phyloP scores from a whole-genome alignment of 2,329 filamentous ascomycete species.

The Aureobasidium sp. region DNA sequence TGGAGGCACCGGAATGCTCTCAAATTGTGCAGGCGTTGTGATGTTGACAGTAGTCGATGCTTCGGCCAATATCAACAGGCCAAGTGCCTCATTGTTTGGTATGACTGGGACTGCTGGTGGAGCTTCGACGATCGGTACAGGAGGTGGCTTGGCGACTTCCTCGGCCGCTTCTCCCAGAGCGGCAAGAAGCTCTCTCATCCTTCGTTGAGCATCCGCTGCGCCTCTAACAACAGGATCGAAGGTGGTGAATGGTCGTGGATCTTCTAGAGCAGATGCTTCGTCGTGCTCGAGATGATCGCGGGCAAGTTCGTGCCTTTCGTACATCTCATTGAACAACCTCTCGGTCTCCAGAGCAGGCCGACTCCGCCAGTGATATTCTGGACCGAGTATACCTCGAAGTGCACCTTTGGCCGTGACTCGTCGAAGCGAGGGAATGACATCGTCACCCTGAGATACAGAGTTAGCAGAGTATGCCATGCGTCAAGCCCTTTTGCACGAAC shows the following conservation, averaged over 20 bases:
- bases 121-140: constrained; percentile 17
- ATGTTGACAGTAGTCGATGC: constrained; percentile 23
- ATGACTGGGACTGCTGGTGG: constrained; percentile 23
- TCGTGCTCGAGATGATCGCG: constrained; percentile 15
- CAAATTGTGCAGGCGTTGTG: not conserved
- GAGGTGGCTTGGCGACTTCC: constrained; percentile 7
- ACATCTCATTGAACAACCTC: constrained; percentile 29
- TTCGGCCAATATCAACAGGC: constrained; percentile 34
- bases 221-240: constrained; percentile 36
- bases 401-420: constrained; percentile 26
- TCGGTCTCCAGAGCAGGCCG: constrained; percentile 35
- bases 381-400: constrained; percentile 19
- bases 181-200: constrained; percentile 28
- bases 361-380: constrained; percentile 36
- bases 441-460: constrained; percentile 12
- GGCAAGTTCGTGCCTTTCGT: constrained; percentile 19
- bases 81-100: constrained; percentile 36
- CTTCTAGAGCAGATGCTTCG: constrained; percentile 12
- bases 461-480: constrained; percentile 1
- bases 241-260: constrained; percentile 32
- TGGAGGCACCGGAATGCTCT: not conserved
- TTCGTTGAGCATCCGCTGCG: constrained; percentile 33
- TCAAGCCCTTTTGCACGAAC: constrained; percentile 21
- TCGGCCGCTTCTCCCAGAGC: constrained; percentile 29
- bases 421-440: constrained; percentile 28